Percentiles rank a stretch among this genome's conserved stretches.
Evolutionary conservation across 345 rosid species (phyloP).

Genomic region (Eucalyptus caleyi): DNA sequence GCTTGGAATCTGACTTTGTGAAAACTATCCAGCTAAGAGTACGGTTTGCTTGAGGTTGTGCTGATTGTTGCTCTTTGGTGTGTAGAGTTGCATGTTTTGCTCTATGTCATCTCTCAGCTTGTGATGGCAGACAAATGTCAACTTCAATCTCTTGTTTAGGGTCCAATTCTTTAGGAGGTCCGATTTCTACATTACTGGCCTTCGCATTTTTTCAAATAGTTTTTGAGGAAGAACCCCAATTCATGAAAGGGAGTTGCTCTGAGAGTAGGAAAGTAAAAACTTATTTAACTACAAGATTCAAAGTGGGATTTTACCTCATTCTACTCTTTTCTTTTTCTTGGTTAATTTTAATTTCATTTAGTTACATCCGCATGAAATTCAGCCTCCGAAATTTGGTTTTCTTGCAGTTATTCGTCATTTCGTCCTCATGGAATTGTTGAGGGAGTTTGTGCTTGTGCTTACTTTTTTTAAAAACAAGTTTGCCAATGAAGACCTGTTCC

Average conservation of each 20-base stretch:
- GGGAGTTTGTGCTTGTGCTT: neutral
- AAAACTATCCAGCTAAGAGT: neutral
- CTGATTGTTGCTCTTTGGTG: neutral
- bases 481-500: neutral
- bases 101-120: neutral
- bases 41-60: no score
- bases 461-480: neutral
- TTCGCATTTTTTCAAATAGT: no score
- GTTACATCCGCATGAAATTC: neutral
- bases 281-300: no score
- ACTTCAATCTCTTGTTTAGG: no score
- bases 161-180: no score
- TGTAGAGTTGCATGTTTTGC: neutral
- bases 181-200: no score
- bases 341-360: neutral
- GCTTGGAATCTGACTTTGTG: neutral
- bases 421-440: neutral
- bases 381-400: neutral
- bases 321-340: neutral
- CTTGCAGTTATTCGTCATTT: no score
- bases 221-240: no score
- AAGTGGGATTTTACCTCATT: neutral
- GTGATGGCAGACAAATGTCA: neutral
- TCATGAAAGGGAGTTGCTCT: accelerated
- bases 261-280: no score